These are phyloP conservation scores for Cordyceps fumosorosea DNA, from an alignment of 2,329 filamentous ascomycete species.

Conservation along the genomic window DNA sequence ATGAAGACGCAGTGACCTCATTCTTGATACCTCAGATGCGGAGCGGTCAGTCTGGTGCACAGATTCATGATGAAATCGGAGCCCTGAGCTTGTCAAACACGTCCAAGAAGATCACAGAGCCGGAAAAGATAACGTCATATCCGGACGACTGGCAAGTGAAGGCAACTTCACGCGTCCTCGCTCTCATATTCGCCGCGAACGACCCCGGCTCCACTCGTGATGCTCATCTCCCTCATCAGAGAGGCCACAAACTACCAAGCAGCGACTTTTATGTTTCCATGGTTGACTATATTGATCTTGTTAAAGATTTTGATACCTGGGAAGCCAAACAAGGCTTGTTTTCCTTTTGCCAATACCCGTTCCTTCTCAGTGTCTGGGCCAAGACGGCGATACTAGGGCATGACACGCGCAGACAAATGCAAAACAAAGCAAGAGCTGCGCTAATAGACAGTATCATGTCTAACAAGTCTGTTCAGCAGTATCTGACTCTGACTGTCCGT, in stretches of 20 bases:
- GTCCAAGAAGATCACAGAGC: conserved; percentile 49
- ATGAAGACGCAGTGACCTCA: conserved; percentile 55
- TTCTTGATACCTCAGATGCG: conserved; percentile 69
- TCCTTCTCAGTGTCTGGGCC: conserved; percentile 83
- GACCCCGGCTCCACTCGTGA: conserved; percentile 40
- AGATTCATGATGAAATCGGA: conserved; percentile 71
- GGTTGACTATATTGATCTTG: conserved; percentile 78
- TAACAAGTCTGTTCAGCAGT: conserved; percentile 65
- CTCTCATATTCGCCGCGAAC: conserved; percentile 77
- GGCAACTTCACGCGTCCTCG: conserved; percentile 72
- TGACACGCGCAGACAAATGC: conserved; percentile 84
- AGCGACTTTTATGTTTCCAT: conserved; percentile 85
- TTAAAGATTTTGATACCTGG: conserved; percentile 84
- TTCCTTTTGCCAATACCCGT: conserved; percentile 87
- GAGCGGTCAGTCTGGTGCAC: conserved; percentile 58
- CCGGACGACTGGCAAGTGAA: conserved; percentile 85
- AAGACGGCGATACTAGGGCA: conserved; percentile 88
- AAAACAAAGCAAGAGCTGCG: conserved; percentile 77
- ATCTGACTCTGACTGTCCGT: conserved; percentile 69
- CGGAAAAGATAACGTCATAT: conserved; percentile 55
- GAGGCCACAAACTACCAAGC: conserved; percentile 65
- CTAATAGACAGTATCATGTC: conserved; percentile 87
- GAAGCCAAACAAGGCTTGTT: conserved; percentile 69
- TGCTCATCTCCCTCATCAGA: conserved; percentile 23
- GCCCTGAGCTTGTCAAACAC: conserved; percentile 42